Conservation (phyloP, 2,329 filamentous ascomycete genomes). For the Penicillium sp. region DNA sequence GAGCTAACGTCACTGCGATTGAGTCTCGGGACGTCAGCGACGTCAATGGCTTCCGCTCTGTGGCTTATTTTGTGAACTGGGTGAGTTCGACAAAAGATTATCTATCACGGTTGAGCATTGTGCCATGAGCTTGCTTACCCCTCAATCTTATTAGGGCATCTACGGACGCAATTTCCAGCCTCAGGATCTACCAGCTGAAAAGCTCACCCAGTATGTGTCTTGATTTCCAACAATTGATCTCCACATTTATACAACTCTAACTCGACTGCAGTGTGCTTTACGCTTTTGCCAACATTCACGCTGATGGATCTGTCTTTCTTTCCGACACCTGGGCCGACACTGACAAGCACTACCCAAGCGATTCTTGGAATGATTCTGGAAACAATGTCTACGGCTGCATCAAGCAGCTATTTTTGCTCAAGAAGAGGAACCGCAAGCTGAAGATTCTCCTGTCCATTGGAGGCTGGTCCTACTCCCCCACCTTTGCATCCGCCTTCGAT, state of each 20-base stretch:
- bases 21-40: slow-evolving; percentile 10
- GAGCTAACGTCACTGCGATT: slow-evolving; percentile 7
- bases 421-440: slow-evolving; percentile 73
- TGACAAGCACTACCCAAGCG: slow-evolving; percentile 68
- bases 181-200: slow-evolving; percentile 75
- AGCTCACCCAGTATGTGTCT: slow-evolving; percentile 68
- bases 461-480: slow-evolving; percentile 75
- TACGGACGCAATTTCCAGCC: slow-evolving; percentile 85
- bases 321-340: slow-evolving; percentile 69
- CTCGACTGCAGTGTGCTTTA: slow-evolving; percentile 64
- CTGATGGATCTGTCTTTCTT: slow-evolving; percentile 78
- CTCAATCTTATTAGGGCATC: slow-evolving; percentile 60
- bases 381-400: slow-evolving; percentile 74
- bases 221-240: not conserved
- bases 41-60: slow-evolving; percentile 31
- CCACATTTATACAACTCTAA: not conserved
- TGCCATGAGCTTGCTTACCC: not conserved
- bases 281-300: slow-evolving; percentile 81
- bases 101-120: not conserved
- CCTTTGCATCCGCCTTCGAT: slow-evolving; percentile 69
- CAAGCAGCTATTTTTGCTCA: slow-evolving; percentile 74
- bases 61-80: slow-evolving; percentile 52
- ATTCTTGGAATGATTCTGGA: slow-evolving; percentile 68
- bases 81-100: slow-evolving; percentile 23
- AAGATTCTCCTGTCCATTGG: slow-evolving; percentile 83